Conservation (phyloP, 164 flowering plant genomes). For the Chimonanthus salicifolius region DNA sequence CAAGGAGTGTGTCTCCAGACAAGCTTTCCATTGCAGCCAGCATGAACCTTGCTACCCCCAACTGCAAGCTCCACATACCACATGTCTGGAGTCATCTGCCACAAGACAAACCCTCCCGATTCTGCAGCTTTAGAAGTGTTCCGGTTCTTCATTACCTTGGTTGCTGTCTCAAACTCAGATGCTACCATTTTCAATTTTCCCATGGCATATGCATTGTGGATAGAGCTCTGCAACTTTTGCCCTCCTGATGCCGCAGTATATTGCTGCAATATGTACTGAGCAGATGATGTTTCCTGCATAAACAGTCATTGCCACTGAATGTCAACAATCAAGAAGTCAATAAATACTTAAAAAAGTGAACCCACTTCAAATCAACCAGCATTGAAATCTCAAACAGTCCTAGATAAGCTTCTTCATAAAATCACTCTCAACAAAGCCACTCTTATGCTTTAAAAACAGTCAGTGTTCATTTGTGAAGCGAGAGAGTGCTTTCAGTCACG, state of each 20-base stretch:
- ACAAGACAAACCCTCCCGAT: slow-evolving; percentile 54
- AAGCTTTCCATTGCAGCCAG: slow-evolving; percentile 60
- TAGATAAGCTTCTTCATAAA: not conserved
- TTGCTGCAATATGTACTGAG: slow-evolving; percentile 65
- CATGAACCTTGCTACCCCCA: slow-evolving; percentile 63
- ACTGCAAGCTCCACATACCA: slow-evolving; percentile 75
- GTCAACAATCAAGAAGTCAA: not conserved
- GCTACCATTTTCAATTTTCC: slow-evolving; percentile 65
- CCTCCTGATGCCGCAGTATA: slow-evolving; percentile 63
- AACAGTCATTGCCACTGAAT: not conserved
- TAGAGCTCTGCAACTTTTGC: slow-evolving; percentile 41
- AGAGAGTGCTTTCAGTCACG: no score
- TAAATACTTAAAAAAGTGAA: not conserved
- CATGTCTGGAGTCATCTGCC: slow-evolving; percentile 73
- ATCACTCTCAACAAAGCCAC: not conserved
- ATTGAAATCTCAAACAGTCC: not conserved
- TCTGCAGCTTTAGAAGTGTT: slow-evolving; percentile 45
- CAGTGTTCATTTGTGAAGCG: not conserved
- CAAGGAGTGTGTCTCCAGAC: slow-evolving; percentile 74
- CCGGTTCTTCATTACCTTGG: slow-evolving; percentile 44
- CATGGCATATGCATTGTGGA: slow-evolving; percentile 57
- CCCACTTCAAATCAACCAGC: not conserved
- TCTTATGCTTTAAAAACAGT: not conserved
- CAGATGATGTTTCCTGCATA: slow-evolving; percentile 53
- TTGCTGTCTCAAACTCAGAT: slow-evolving; percentile 54